Evolutionary conservation across 257 asterid genomes (phyloP), one percentile per base, ranked within the genome.

Genomic region (Capsicum pubescens): DNA sequence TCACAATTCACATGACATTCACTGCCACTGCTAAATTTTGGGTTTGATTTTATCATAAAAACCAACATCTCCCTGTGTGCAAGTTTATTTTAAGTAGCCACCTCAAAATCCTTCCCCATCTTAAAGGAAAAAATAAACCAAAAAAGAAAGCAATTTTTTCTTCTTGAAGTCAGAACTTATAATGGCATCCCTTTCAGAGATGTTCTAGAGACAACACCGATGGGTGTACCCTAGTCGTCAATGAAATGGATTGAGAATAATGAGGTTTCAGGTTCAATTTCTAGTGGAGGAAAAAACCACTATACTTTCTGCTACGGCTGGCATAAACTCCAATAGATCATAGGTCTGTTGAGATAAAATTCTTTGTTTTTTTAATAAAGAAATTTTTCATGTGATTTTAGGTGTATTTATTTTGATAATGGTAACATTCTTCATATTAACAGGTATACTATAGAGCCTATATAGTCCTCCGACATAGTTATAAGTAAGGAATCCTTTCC

Each of bases 141-240:
- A 44, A 13, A 52, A 7, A 76, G 5, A 7, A 44, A 13, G 52
- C 52, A 6, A 46, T 50, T 76, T 76, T 74, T 50, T 16, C 32
- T n/a, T 72, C 21, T 72, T 72, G 80, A 48, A 72, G 59, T 74
- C 7, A 19, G 48, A 52, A 76, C 52, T 8, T 76, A 76, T 13
- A 21, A 21, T 21, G 19, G 2, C 9, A 26, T 12, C 12, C 61
- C 6, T 76, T 76, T 32, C 7, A 0, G 13, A 52, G 21, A 50
- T 21, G 12, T 26, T 52, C 21, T 71, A 71, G 57, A 42, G 54
- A 42, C 8, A 4, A 21, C 17, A 68, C 9, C 76, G 52, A 68
- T 15, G 76, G 76, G 12, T 69, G 77, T 7, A 32, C 4, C 15
- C 32, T 39, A 15, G 46, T 8, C 32, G 77, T 39, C 15, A 39